A percentile compares a stretch with the other conserved stretches of the same genome.
These are phyloP conservation scores for Pichia phayaonensis DNA, from an alignment of 805 yeast genomes.

Conservation along the genomic window DNA sequence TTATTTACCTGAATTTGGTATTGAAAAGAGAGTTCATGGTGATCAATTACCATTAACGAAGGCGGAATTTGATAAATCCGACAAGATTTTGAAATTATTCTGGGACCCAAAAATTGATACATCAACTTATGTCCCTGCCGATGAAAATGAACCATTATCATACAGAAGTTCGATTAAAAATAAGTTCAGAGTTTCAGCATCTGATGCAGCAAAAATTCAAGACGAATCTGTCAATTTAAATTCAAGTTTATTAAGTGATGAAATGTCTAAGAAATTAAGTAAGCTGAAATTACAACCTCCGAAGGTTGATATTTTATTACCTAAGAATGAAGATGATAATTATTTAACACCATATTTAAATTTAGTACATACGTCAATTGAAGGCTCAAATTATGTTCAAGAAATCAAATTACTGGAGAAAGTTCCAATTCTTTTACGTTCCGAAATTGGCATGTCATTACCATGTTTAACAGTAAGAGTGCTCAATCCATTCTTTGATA, in stretches of 20 bases:
- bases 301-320: conserved; percentile 6
- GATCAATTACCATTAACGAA: conserved; percentile 89
- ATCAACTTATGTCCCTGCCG: conserved; percentile 86
- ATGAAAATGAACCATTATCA: conserved; percentile 70
- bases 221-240: conserved; percentile 26
- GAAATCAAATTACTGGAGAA: conserved; percentile 70
- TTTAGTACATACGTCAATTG: conserved; percentile 49
- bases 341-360: conserved; percentile 52
- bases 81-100: conserved; percentile 66
- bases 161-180: conserved; percentile 73
- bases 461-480: conserved; percentile 93
- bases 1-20: conserved; percentile 84
- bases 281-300: conserved; percentile 35
- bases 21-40: conserved; percentile 94
- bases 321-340: conserved; percentile 17
- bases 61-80: conserved; percentile 78
- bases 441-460: conserved; percentile 91
- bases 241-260: conserved; percentile 30
- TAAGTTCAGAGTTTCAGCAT: conserved; percentile 63
- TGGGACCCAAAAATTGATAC: conserved; percentile 94
- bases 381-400: conserved; percentile 61
- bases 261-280: conserved; percentile 41
- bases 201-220: conserved; percentile 62
- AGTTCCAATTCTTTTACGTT: conserved; percentile 79
- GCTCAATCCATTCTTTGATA: conserved; percentile 63